A percentile compares a stretch with the other conserved stretches of the same genome.
Conservation (phyloP, 1,284 basidiomycete genomes). For the Schizopora paradoxa region DNA sequence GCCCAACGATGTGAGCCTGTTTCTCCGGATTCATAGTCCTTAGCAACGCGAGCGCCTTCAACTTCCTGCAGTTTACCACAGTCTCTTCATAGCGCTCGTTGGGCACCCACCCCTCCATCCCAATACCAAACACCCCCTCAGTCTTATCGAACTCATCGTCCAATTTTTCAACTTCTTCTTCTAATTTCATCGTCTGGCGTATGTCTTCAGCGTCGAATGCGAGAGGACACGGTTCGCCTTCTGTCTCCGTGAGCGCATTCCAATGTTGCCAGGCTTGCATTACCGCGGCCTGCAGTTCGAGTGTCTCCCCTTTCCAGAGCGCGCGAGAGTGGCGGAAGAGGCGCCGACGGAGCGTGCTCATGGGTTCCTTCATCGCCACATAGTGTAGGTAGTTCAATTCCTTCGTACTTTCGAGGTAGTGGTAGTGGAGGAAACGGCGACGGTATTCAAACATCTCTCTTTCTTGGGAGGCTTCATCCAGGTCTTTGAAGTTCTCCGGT, state of each 20-base stretch:
- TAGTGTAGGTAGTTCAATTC: constrained; percentile 37
- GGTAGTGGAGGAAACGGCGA: constrained; percentile 40
- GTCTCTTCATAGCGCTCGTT: constrained; percentile 34
- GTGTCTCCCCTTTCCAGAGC: constrained; percentile 44
- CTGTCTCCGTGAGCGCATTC: no score
- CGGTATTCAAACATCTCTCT: constrained; percentile 31
- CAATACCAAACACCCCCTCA: constrained; percentile 29
- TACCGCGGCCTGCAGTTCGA: constrained; percentile 35
- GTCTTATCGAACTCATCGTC: constrained; percentile 32
- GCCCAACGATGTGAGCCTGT: constrained; percentile 28
- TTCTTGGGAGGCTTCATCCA: constrained; percentile 26
- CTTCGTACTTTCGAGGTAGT: constrained; percentile 39
- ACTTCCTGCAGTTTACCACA: constrained; percentile 27
- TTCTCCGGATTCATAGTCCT: constrained; percentile 27
- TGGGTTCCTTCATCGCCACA: constrained; percentile 31
- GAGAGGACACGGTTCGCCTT: constrained; percentile 38
- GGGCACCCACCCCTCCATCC: constrained; percentile 38
- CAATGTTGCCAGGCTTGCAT: constrained; percentile 36
- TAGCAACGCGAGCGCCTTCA: constrained; percentile 32
- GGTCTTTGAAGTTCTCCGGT: constrained; percentile 35
- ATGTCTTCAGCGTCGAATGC: constrained; percentile 39
- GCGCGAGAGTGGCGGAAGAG: constrained; percentile 36
- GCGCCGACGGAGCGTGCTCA: constrained; percentile 30
- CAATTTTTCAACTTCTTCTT: constrained; percentile 24
- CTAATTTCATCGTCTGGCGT: constrained; percentile 34